Percentiles rank a stretch among this genome's conserved stretches.
These are phyloP conservation scores for Kodamaea leandrae DNA, from an alignment of 805 yeast genomes.

Conservation along the genomic window DNA sequence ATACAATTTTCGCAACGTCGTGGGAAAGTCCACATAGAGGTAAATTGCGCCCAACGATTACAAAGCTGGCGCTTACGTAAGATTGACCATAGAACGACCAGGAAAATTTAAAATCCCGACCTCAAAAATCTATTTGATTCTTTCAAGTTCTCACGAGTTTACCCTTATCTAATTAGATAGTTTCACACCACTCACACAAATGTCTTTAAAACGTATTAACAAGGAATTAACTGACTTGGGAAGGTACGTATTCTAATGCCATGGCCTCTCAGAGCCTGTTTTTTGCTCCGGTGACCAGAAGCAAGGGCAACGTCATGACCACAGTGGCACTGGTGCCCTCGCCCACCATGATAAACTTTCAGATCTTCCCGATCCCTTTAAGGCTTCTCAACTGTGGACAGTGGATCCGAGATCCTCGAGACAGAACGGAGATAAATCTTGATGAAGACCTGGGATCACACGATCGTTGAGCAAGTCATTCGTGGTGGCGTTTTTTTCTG, in stretches of 20 bases:
- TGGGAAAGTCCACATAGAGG: no score
- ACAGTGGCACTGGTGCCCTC: background rate
- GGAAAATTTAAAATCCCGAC: slow-evolving; percentile 8
- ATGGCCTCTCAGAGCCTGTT: background rate
- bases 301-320: slow-evolving; percentile 1
- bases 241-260: slow-evolving; percentile 64
- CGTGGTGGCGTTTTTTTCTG: slow-evolving; percentile 5
- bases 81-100: background rate
- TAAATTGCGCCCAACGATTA: background rate
- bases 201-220: slow-evolving; percentile 94
- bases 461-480: slow-evolving; percentile 4
- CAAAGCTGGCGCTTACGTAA: background rate
- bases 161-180: slow-evolving; percentile 11
- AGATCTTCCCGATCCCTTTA: background rate
- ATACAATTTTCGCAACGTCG: no score
- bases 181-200: slow-evolving; percentile 23
- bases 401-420: background rate
- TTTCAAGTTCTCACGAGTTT: slow-evolving; percentile 6
- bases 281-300: background rate
- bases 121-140: slow-evolving; percentile 7
- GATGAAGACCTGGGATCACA: background rate
- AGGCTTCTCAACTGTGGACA: background rate
- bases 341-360: background rate
- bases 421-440: background rate
- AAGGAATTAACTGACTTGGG: slow-evolving; percentile 95